A percentile compares a stretch with the other conserved stretches of the same genome.
Conservation (phyloP, 805 yeast species). For the Tetrapisispora phaffii region DNA sequence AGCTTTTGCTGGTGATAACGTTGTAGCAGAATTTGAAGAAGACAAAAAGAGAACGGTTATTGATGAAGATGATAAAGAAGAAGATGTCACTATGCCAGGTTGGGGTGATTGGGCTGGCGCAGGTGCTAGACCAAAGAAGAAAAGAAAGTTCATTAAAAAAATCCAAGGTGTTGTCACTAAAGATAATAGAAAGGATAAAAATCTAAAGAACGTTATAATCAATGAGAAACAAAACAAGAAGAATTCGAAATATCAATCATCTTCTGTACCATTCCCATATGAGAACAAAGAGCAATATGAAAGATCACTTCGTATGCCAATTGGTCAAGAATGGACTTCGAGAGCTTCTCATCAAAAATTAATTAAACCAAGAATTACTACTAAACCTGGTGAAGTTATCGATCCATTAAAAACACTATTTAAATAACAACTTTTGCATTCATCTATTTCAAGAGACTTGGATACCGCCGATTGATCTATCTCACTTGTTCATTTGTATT, state of each 20-base stretch:
- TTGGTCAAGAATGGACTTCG: constrained; percentile 94
- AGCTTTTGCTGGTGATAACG: constrained; percentile 97
- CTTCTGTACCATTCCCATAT: constrained; percentile 89
- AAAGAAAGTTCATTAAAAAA: constrained; percentile 57
- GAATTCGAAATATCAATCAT: constrained; percentile 74
- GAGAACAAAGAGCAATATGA: constrained; percentile 93
- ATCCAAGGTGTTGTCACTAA: constrained; percentile 65
- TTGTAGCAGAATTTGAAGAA: constrained; percentile 60
- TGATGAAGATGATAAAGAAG: constrained; percentile 81
- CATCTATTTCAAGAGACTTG: neutral
- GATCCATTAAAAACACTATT: constrained; percentile 89
- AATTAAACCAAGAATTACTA: constrained; percentile 80
- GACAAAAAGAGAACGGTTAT: constrained; percentile 60
- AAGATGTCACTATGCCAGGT: constrained; percentile 83
- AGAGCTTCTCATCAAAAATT: constrained; percentile 76
- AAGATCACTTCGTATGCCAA: constrained; percentile 86
- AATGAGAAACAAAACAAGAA: constrained; percentile 82
- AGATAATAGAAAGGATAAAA: constrained; percentile 69
- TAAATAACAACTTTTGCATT: constrained; percentile 24
- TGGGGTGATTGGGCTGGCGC: constrained; percentile 92
- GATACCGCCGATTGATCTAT: neutral
- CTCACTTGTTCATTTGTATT: neutral
- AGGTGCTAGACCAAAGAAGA: constrained; percentile 35
- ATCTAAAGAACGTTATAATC: constrained; percentile 71
- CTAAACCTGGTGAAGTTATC: constrained; percentile 80